Evolutionary conservation across 257 asterid species (phyloP).

Genomic region (Ehretia macrophylla): DNA sequence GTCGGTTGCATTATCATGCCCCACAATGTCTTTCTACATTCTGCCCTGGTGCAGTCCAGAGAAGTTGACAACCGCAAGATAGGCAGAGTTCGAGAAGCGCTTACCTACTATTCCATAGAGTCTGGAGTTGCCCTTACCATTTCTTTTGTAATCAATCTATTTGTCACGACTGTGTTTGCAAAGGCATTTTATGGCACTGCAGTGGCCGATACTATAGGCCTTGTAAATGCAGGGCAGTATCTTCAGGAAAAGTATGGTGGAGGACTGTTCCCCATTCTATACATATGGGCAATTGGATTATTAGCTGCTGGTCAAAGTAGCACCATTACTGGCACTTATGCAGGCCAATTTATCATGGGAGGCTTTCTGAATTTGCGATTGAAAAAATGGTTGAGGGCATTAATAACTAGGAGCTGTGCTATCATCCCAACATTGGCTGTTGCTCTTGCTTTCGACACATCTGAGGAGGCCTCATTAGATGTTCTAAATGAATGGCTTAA

Average conservation of each 20-base stretch:
- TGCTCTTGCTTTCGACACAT: slow-evolving; percentile 63
- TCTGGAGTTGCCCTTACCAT: slow-evolving; percentile 55
- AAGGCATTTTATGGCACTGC: slow-evolving; percentile 71
- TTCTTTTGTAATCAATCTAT: slow-evolving; percentile 68
- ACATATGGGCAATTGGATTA: slow-evolving; percentile 77
- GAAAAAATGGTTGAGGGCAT: slow-evolving; percentile 74
- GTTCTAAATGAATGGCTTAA: slow-evolving; percentile 79
- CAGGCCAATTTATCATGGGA: slow-evolving; percentile 83
- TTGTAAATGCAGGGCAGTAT: slow-evolving; percentile 67
- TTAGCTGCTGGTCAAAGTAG: slow-evolving; percentile 88
- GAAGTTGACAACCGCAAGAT: slow-evolving; percentile 50
- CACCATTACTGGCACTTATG: slow-evolving; percentile 77
- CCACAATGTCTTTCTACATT: slow-evolving; percentile 74
- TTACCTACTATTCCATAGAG: slow-evolving; percentile 69
- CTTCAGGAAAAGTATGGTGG: slow-evolving; percentile 78
- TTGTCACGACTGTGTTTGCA: slow-evolving; percentile 72
- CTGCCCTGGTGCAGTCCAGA: slow-evolving; percentile 77
- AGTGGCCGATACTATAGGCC: slow-evolving; percentile 59
- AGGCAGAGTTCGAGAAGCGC: slow-evolving; percentile 71
- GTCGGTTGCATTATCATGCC: slow-evolving; percentile 88
- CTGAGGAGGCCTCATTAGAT: slow-evolving; percentile 63
- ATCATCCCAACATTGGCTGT: slow-evolving; percentile 66
- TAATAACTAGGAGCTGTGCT: slow-evolving; percentile 73
- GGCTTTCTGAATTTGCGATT: slow-evolving; percentile 60
- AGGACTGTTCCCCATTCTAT: slow-evolving; percentile 59